Percentiles rank a stretch among this genome's conserved stretches.
These are phyloP conservation scores for Plasmodium berghei DNA, from an alignment of 169 alveolate species.

Conservation along the genomic window DNA sequence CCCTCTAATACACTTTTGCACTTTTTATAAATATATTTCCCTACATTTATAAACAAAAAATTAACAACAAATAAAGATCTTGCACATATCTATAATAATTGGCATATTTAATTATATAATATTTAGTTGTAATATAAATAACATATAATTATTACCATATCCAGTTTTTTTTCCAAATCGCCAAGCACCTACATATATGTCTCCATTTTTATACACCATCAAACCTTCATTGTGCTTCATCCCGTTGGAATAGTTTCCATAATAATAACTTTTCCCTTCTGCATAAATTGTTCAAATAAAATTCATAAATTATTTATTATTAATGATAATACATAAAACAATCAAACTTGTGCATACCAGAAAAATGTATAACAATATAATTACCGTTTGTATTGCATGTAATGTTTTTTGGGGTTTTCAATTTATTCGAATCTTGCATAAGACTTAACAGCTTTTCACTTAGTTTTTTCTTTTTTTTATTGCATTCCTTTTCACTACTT, in stretches of 20 bases:
- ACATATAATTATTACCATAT: constrained; percentile 17
- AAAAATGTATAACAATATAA: constrained; percentile 8
- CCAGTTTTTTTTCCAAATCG: constrained; percentile 60
- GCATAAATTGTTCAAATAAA: not conserved
- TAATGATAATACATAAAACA: not conserved
- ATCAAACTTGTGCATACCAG: not conserved
- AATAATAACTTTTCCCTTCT: constrained; percentile 34
- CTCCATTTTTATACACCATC: constrained; percentile 65
- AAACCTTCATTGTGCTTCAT: constrained; percentile 52
- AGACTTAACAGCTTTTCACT: constrained; percentile 17
- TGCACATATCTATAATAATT: not conserved
- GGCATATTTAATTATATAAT: not conserved
- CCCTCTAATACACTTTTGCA: constrained; percentile 67
- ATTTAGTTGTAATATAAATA: too few relatives aligned
- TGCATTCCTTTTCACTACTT: not conserved
- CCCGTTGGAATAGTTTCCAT: constrained; percentile 59
- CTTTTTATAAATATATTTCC: constrained; percentile 52
- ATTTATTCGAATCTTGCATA: constrained; percentile 28
- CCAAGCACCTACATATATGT: constrained; percentile 54
- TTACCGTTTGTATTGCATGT: constrained; percentile 10
- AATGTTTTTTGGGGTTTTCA: constrained; percentile 18
- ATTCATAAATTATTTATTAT: not conserved
- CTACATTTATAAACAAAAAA: not conserved
- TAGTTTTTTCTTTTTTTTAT: constrained; percentile 21
- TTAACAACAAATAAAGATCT: not conserved